A percentile compares a stretch with the other conserved stretches of the same genome.
Conservation (phyloP, 805 yeast species). For the Clavispora asparagi region DNA sequence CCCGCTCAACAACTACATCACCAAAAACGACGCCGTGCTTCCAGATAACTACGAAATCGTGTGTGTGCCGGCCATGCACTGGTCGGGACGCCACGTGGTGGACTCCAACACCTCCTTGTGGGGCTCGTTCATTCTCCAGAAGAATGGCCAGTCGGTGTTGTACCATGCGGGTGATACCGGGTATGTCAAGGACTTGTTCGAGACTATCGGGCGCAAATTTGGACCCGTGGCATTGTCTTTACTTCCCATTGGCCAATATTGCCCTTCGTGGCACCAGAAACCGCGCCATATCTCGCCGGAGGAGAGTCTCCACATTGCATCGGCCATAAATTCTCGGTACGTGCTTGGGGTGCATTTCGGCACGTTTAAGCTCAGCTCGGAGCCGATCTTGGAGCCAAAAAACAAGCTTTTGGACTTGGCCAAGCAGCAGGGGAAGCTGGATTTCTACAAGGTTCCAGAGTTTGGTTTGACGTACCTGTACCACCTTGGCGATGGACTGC, state of each 20-base stretch:
- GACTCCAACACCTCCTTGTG: conserved; percentile 82
- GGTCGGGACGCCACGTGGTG: conserved; percentile 83
- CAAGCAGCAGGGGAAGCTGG: conserved; percentile 23
- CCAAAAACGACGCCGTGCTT: conserved; percentile 18
- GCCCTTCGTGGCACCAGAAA: conserved; percentile 90
- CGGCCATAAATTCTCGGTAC: conserved; percentile 53
- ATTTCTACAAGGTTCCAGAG: conserved; percentile 57
- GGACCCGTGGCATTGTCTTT: conserved; percentile 60
- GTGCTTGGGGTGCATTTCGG: conserved; percentile 96
- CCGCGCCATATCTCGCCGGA: conserved; percentile 84
- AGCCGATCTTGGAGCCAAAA: conserved; percentile 82
- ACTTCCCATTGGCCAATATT: conserved; percentile 91
- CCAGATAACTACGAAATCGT: conserved; percentile 66
- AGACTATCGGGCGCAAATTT: conserved; percentile 54
- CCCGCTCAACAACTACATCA: conserved; percentile 34
- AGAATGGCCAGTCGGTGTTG: conserved; percentile 63
- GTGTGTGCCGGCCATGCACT: conserved; percentile 93
- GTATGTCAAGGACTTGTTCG: conserved; percentile 68
- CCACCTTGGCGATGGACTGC: conserved; percentile 20
- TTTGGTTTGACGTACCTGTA: conserved; percentile 69
- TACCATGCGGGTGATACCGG: conserved; percentile 98
- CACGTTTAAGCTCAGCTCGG: conserved; percentile 84
- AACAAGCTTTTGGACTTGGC: conserved; percentile 48
- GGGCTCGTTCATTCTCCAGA: conserved; percentile 77
- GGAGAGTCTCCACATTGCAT: conserved; percentile 67